Evolutionary conservation across 2,329 filamentous ascomycete species (phyloP).

Genomic region (Escovopsis sp.): DNA sequence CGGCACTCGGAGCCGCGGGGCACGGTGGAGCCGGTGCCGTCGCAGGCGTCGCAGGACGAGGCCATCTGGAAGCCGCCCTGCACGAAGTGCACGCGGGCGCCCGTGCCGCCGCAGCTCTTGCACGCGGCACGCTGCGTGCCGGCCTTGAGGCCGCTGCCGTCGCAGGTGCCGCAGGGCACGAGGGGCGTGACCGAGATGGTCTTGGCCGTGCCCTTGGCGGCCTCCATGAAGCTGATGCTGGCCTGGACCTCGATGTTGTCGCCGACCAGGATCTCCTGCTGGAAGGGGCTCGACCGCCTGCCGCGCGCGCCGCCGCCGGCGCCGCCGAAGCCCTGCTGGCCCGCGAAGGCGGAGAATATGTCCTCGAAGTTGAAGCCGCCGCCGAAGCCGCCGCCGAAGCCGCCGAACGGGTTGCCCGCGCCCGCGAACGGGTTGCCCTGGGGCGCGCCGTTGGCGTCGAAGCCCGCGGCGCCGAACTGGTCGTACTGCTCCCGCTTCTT

Average conservation of each 20-base stretch:
- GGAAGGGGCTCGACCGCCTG: slow-evolving; percentile 50
- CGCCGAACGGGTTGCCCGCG: slow-evolving; percentile 47
- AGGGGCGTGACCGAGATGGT: slow-evolving; percentile 78
- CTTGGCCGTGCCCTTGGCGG: slow-evolving; percentile 79
- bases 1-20: slow-evolving; percentile 71
- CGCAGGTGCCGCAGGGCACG: slow-evolving; percentile 67
- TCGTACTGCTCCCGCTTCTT: slow-evolving; percentile 90
- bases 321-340: slow-evolving; percentile 38
- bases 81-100: slow-evolving; percentile 76
- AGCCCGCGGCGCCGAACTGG: slow-evolving; percentile 75
- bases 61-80: slow-evolving; percentile 93
- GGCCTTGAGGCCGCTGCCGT: slow-evolving; percentile 69
- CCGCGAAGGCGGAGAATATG: slow-evolving; percentile 76
- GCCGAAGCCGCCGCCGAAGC: slow-evolving; percentile 53
- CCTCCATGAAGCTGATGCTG: slow-evolving; percentile 89
- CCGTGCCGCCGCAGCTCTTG: slow-evolving; percentile 70
- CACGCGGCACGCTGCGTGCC: slow-evolving; percentile 63
- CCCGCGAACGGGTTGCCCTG: slow-evolving; percentile 44
- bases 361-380: slow-evolving; percentile 92
- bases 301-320: slow-evolving; percentile 31
- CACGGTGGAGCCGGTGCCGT: slow-evolving; percentile 60
- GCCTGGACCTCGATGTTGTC: slow-evolving; percentile 93
- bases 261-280: slow-evolving; percentile 70
- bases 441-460: slow-evolving; percentile 58
- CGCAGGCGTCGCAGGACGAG: slow-evolving; percentile 70